Evolutionary conservation across 192 early-diverging fungal species (phyloP).

Genomic region (Dimargaris xerosporica): DNA sequence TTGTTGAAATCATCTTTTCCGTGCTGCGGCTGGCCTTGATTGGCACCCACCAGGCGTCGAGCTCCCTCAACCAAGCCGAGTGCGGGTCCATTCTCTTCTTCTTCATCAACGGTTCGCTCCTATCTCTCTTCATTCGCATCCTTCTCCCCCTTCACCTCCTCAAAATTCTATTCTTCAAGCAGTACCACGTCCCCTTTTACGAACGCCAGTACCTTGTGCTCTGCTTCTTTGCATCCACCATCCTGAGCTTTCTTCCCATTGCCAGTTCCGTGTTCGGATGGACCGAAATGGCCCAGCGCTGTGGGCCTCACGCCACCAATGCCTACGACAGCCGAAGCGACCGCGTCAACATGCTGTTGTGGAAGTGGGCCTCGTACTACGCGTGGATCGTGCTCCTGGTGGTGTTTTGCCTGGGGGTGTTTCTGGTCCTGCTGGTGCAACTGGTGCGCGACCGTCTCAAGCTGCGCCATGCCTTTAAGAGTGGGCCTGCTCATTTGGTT

Average conservation of each 20-base stretch:
- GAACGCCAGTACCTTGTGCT: constrained; percentile 5
- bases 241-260: constrained; percentile 2
- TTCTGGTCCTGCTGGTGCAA: background rate
- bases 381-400: constrained; percentile 6
- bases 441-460: constrained; percentile 6
- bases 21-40: background rate
- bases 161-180: constrained; percentile 12
- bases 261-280: constrained; percentile 9
- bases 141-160: constrained; percentile 6
- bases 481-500: constrained; percentile 1
- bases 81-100: constrained; percentile 4
- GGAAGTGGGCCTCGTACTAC: constrained; percentile 11
- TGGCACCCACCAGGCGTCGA: background rate
- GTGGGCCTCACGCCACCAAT: background rate
- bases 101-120: constrained; percentile 7
- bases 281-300: constrained; percentile 2
- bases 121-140: constrained; percentile 10
- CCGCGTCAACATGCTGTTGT: constrained; percentile 6
- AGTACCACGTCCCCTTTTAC: constrained; percentile 10
- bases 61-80: background rate
- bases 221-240: background rate
- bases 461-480: constrained; percentile 4
- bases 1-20: background rate
- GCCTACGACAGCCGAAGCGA: background rate
- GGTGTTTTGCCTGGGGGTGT: constrained; percentile 4